A percentile compares a stretch with the other conserved stretches of the same genome.
These are phyloP conservation scores for Ophiostoma ips DNA, from an alignment of 2,329 filamentous ascomycete genomes.

Conservation along the genomic window DNA sequence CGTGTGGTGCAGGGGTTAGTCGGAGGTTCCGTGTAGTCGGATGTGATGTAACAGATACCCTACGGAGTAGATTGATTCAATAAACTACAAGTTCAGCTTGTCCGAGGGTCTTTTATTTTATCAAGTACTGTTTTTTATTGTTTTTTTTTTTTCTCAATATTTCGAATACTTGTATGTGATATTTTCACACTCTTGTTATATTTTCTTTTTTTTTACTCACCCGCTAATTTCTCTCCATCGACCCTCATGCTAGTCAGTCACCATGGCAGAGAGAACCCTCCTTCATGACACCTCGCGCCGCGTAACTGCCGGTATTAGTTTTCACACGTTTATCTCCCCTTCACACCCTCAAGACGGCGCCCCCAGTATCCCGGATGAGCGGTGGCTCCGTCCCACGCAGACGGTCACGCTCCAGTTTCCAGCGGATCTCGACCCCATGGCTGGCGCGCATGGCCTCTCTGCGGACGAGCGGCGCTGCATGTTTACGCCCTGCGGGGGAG, in stretches of 20 bases:
- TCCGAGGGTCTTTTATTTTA: too few relatives aligned
- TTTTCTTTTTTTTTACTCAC: too few relatives aligned
- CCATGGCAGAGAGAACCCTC: not conserved
- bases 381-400: not conserved
- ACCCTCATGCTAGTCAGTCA: not conserved
- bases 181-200: too few relatives aligned
- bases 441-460: not conserved
- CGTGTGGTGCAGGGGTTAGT: not conserved
- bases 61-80: too few relatives aligned
- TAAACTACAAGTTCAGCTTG: too few relatives aligned
- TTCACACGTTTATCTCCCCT: constrained; percentile 12
- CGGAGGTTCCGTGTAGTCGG: not conserved
- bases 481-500: not conserved
- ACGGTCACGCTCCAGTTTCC: not conserved
- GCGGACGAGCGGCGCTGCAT: not conserved
- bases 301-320: constrained; percentile 5
- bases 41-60: too few relatives aligned
- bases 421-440: not conserved
- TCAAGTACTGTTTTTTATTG: too few relatives aligned
- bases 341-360: constrained; percentile 10
- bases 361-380: not conserved
- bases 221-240: too few relatives aligned
- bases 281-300: not conserved
- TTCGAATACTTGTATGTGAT: too few relatives aligned
- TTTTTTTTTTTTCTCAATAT: too few relatives aligned